Evolutionary conservation across 352 stramenopile genomes (phyloP).

Genomic region (Globisporangium acanthophoron): DNA sequence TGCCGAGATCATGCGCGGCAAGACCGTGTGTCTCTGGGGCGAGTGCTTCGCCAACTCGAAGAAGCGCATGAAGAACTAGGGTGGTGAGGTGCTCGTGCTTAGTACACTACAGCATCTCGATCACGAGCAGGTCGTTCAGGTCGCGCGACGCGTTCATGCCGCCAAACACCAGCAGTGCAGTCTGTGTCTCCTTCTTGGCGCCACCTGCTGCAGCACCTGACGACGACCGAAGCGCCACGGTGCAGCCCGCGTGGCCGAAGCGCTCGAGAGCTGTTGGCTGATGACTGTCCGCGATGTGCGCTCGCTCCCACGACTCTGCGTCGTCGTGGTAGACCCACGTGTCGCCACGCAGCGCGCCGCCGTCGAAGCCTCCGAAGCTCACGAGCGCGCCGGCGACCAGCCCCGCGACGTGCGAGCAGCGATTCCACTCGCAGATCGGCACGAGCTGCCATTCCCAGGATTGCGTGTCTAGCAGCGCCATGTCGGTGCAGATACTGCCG

Average conservation of each 20-base stretch:
- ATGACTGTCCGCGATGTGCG: not conserved
- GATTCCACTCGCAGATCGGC: constrained; percentile 48
- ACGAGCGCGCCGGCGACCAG: constrained; percentile 23
- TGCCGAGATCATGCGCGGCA: constrained; percentile 70
- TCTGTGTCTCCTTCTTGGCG: constrained; percentile 1
- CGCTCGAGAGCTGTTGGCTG: constrained; percentile 9
- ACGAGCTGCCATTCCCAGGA: constrained; percentile 48
- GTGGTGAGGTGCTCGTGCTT: not conserved
- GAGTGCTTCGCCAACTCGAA: constrained; percentile 81
- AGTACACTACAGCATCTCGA: constrained; percentile 3
- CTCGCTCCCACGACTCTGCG: constrained; percentile 35
- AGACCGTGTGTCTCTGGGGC: constrained; percentile 79
- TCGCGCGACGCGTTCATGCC: constrained; percentile 49
- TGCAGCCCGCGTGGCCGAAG: constrained; percentile 35
- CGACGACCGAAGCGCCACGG: not conserved
- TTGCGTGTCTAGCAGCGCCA: constrained; percentile 33
- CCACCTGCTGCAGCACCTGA: too few species aligned
- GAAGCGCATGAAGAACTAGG: constrained; percentile 82
- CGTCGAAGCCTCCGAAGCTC: constrained; percentile 56
- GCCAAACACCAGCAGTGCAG: constrained; percentile 42
- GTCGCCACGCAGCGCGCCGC: constrained; percentile 33
- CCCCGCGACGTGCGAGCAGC: constrained; percentile 36
- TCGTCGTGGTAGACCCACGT: constrained; percentile 43
- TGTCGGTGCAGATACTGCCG: constrained; percentile 51
- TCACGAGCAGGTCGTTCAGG: constrained; percentile 33